Percentiles rank a stretch among this genome's conserved stretches.
These are phyloP conservation scores for Kwoniella botswanensis DNA, from an alignment of 768 basidiomycete genomes.

Conservation along the genomic window DNA sequence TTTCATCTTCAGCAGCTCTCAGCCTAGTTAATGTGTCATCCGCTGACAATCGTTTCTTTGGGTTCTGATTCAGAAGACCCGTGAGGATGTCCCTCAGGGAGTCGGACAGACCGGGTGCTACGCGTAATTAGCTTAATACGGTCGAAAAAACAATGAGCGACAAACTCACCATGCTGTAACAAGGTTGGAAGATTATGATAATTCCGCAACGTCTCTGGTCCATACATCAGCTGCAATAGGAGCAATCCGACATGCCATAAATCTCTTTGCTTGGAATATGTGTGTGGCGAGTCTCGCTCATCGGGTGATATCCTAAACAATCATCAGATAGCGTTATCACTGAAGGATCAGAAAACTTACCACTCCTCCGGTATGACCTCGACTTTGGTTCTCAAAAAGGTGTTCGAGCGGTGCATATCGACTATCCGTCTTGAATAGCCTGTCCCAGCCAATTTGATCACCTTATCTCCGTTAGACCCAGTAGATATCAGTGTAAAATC, in stretches of 20 bases:
- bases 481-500: slow-evolving; percentile 44
- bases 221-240: slow-evolving; percentile 83
- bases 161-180: slow-evolving; percentile 51
- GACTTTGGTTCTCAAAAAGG: slow-evolving; percentile 62
- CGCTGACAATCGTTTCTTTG: slow-evolving; percentile 49
- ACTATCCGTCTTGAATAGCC: slow-evolving; percentile 73
- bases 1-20: slow-evolving; percentile 24
- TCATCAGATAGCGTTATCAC: background rate
- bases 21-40: slow-evolving; percentile 41
- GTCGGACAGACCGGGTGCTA: slow-evolving; percentile 31
- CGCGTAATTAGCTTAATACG: background rate
- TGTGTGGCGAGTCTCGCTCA: slow-evolving; percentile 74
- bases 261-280: slow-evolving; percentile 78
- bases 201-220: slow-evolving; percentile 68
- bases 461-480: slow-evolving; percentile 62
- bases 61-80: slow-evolving; percentile 46
- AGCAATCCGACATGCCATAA: slow-evolving; percentile 81
- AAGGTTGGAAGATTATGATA: slow-evolving; percentile 52
- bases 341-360: slow-evolving; percentile 59
- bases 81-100: slow-evolving; percentile 41
- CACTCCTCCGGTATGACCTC: slow-evolving; percentile 61
- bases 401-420: slow-evolving; percentile 84
- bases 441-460: slow-evolving; percentile 75
- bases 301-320: slow-evolving; percentile 73
- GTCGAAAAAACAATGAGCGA: background rate